These are phyloP conservation scores for Suillus ampliporus DNA, from an alignment of 768 basidiomycete genomes.

Conservation along the genomic window DNA sequence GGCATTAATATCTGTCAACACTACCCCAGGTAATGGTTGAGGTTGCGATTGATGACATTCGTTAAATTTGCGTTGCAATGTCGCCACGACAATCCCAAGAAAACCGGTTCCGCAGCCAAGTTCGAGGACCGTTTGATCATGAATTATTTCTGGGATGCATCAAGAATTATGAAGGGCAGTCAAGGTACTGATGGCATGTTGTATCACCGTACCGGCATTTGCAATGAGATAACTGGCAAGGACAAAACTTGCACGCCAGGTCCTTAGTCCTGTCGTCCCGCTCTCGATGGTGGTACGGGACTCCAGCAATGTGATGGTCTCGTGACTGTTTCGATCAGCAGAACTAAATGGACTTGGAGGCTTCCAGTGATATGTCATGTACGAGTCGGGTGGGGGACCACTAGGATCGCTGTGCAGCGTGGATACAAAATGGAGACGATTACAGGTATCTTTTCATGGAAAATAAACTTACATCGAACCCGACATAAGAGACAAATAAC, in stretches of 20 bases:
- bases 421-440: conserved; percentile 6
- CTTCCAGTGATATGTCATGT: conserved; percentile 70
- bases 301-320: conserved; percentile 67
- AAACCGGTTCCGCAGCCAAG: conserved; percentile 82
- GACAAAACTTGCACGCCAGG: conserved; percentile 76
- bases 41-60: neutral
- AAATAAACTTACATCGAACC: conserved; percentile 30
- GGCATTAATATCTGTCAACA: conserved; percentile 70
- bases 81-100: conserved; percentile 65
- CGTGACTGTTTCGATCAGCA: conserved; percentile 28
- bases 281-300: conserved; percentile 74
- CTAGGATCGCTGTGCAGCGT: conserved; percentile 25
- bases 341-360: conserved; percentile 8
- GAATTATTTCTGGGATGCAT: conserved; percentile 45
- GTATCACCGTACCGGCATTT: conserved; percentile 53
- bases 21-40: conserved; percentile 34
- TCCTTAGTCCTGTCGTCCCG: conserved; percentile 81
- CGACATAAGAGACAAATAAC: conserved; percentile 55
- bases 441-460: neutral
- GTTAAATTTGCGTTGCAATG: conserved; percentile 51
- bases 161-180: neutral
- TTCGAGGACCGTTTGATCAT: conserved; percentile 61
- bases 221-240: conserved; percentile 65
- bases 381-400: conserved; percentile 48
- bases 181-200: neutral